These are phyloP conservation scores for Aspergillus funiculosus DNA, from an alignment of 495 filamentous ascomycete species.

Conservation along the genomic window DNA sequence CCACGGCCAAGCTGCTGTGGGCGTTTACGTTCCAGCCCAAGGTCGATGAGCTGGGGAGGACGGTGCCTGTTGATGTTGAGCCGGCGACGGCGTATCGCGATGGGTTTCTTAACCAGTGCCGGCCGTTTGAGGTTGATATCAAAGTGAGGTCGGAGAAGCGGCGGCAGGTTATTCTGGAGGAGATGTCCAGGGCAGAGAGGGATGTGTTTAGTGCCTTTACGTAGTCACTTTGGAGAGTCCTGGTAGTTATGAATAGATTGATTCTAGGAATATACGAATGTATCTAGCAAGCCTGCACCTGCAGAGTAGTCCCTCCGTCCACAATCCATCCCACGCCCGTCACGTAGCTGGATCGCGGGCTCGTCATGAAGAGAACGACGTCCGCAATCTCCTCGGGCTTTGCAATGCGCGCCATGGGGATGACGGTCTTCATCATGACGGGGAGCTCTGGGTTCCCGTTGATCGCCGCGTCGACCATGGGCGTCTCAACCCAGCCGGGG, in stretches of 20 bases:
- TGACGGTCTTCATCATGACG: constrained; percentile 8
- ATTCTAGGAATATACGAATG: too few relatives aligned
- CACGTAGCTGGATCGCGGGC: constrained; percentile 35
- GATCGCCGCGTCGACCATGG: constrained; percentile 26
- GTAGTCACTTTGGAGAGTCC: too few relatives aligned
- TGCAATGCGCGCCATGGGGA: constrained; percentile 35
- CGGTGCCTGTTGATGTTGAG: background rate
- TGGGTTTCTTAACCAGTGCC: background rate
- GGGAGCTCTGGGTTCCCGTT: constrained; percentile 20
- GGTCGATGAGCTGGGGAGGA: background rate
- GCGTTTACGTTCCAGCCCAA: constrained; percentile 41
- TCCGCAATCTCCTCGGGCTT: constrained; percentile 38
- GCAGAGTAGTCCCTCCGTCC: constrained; percentile 18
- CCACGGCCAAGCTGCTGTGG: constrained; percentile 55
- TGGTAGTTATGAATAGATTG: too few relatives aligned
- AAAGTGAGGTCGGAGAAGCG: background rate
- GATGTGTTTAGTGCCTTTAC: too few relatives aligned
- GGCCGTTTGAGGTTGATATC: background rate
- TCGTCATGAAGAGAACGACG: constrained; percentile 37
- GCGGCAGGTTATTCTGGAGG: background rate
- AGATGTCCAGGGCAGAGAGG: background rate
- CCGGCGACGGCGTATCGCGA: background rate
- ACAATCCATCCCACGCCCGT: constrained; percentile 24
- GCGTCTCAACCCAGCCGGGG: constrained; percentile 39
- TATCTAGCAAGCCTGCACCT: too few relatives aligned